Evolutionary conservation across 441 rosid species (phyloP).

Genomic region (Isatis lusitanica): DNA sequence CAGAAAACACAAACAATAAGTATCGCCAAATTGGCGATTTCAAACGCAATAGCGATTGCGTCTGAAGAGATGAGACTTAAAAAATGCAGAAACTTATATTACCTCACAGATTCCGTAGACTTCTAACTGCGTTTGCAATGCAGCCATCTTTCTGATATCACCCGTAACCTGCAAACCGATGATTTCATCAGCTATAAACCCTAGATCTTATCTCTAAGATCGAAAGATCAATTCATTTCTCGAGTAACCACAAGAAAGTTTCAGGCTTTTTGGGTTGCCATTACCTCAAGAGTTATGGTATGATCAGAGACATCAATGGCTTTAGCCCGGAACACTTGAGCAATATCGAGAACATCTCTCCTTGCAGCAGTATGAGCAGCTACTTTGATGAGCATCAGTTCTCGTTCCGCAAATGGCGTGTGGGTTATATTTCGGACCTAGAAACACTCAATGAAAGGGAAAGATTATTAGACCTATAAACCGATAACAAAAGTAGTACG

Average conservation of each 20-base stretch:
- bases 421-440: constrained; percentile 74
- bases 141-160: constrained; percentile 67
- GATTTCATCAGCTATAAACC: constrained; percentile 10
- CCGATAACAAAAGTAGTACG: background rate
- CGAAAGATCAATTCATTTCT: background rate
- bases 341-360: constrained; percentile 84
- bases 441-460: background rate
- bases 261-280: background rate
- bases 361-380: constrained; percentile 80
- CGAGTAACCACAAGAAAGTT: background rate
- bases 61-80: background rate
- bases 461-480: background rate
- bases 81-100: background rate
- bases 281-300: constrained; percentile 85
- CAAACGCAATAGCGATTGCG: background rate
- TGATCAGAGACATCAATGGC: constrained; percentile 89
- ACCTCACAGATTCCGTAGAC: constrained; percentile 74
- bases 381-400: constrained; percentile 81
- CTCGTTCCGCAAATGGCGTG: constrained; percentile 85
- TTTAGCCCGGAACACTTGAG: constrained; percentile 77
- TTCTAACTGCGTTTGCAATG: constrained; percentile 58
- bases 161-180: constrained; percentile 55
- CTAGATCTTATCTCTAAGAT: background rate
- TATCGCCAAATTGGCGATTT: background rate
- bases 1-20: background rate